A percentile compares a stretch with the other conserved stretches of the same genome.
Evolutionary conservation across 2,329 filamentous ascomycete species (phyloP).

Genomic region (Cladophialophora immunda): DNA sequence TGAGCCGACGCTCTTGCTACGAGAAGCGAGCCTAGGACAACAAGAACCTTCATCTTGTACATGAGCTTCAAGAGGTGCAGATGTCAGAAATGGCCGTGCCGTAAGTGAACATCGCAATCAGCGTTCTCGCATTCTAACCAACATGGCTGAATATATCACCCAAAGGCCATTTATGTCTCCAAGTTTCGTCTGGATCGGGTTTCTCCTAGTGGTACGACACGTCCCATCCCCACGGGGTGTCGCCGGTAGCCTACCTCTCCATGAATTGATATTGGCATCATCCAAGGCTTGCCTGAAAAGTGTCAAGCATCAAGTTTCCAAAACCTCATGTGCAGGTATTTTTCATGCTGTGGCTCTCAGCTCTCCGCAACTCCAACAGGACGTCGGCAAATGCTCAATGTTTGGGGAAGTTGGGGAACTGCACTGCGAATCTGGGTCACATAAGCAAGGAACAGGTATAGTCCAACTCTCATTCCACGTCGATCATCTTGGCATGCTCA

Average conservation of each 20-base stretch:
- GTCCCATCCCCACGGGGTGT: background rate
- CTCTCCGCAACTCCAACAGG: background rate
- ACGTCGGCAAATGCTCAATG: background rate
- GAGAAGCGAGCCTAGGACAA: background rate
- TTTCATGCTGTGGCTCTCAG: background rate
- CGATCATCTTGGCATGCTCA: background rate
- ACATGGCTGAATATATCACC: background rate
- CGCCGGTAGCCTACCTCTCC: background rate
- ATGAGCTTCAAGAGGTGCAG: background rate
- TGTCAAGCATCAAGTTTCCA: background rate
- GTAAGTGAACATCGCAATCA: background rate
- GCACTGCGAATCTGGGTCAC: background rate
- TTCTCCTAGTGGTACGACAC: background rate
- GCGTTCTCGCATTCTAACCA: background rate
- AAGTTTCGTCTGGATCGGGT: background rate
- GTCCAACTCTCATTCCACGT: background rate
- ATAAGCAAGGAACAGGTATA: background rate
- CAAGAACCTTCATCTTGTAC: background rate
- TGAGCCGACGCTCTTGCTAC: conserved; percentile 34
- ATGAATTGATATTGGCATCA: background rate
- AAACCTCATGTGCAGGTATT: too few species aligned
- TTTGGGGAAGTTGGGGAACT: conserved; percentile 1
- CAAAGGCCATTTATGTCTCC: background rate
- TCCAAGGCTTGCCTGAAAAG: background rate
- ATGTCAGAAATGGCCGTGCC: background rate